Evolutionary conservation across 2,329 filamentous ascomycete genomes (phyloP).

Genomic region (Aspergillus cejpii): DNA sequence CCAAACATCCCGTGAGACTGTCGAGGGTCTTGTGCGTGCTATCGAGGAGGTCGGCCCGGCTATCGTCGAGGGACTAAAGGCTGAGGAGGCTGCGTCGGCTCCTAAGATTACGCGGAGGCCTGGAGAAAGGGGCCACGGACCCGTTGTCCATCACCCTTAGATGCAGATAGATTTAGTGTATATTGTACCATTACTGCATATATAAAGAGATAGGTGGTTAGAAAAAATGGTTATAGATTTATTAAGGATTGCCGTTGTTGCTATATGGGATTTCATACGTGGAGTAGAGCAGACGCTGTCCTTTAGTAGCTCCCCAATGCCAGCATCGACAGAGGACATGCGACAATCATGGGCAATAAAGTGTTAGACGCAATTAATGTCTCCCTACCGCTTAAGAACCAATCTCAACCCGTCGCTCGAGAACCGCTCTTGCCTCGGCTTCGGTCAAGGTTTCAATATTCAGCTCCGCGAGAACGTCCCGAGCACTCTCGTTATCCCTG

Average conservation of each 20-base stretch:
- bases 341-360: no score
- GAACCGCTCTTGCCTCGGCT: constrained; percentile 42
- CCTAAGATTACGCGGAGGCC: constrained; percentile 18
- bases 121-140: constrained; percentile 32
- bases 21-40: constrained; percentile 56
- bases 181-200: constrained; percentile 1
- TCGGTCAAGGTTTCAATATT: constrained; percentile 40
- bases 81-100: constrained; percentile 8
- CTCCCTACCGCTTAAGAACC: constrained; percentile 23
- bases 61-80: constrained; percentile 28
- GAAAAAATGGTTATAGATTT: background rate
- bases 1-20: constrained; percentile 52
- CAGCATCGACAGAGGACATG: no score
- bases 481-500: constrained; percentile 44
- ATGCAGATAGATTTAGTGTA: background rate
- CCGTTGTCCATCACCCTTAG: constrained; percentile 26
- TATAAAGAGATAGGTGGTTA: background rate
- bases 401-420: constrained; percentile 44
- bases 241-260: no score
- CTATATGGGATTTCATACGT: no score
- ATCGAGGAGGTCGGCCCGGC: constrained; percentile 46
- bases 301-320: no score
- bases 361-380: background rate
- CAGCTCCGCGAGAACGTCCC: constrained; percentile 41
- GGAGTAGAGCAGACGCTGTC: no score